Evolutionary conservation across 352 stramenopile species (phyloP), one percentile per base, ranked within the genome.

Genomic region (Thraustochytrium striatum): DNA sequence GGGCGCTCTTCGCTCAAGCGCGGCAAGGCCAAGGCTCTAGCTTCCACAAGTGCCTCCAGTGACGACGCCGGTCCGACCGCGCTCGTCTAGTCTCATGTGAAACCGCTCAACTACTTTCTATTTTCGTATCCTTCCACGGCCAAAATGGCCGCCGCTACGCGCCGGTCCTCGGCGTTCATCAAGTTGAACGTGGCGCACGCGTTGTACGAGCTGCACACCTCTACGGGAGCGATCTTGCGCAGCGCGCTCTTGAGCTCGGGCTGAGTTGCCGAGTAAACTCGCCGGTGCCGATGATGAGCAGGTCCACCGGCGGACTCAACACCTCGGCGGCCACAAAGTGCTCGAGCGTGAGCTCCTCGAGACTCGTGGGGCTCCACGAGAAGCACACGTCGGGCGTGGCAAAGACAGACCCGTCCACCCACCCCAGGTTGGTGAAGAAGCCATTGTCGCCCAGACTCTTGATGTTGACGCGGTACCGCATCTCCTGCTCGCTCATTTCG

Each of bases 151-250:
- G 88, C 90, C 5, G 85, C 90, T 28, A 94, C 87, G 53, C 87
- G 85, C 72, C 90, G 88, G 81, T 93, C 90, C 72, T 94, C 89
- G n/a, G 89, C 89, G 84, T 93, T 94, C n/a, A 94, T 83, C 79
- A 94, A 91, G 78, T 94, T 94, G 83, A 93, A 94, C n/a, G 89
- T 94, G 53, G 89, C 88, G 65, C 90, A 92, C 11, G 90, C 89
- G 72, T 93, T 92, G 55, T 90, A 72, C 69, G 84, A 72, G 13
- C 36, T 25, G 19, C 82, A 75, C 33, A 75, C 65, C 36, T 75
- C 65, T 11, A 70, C 3, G 25, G 65, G 65, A 3, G 28, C 43
- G 16, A 75, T 30, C 52, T 61, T 75, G 44, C 65, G 44, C 32
- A 75, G 43, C 16, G 44, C 52, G 3, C 11, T 44, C 21, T 21